A percentile compares a stretch with the other conserved stretches of the same genome.
phyloP scores from a whole-genome alignment of 2,329 filamentous ascomycete species.

The Sporothrix inflata region DNA sequence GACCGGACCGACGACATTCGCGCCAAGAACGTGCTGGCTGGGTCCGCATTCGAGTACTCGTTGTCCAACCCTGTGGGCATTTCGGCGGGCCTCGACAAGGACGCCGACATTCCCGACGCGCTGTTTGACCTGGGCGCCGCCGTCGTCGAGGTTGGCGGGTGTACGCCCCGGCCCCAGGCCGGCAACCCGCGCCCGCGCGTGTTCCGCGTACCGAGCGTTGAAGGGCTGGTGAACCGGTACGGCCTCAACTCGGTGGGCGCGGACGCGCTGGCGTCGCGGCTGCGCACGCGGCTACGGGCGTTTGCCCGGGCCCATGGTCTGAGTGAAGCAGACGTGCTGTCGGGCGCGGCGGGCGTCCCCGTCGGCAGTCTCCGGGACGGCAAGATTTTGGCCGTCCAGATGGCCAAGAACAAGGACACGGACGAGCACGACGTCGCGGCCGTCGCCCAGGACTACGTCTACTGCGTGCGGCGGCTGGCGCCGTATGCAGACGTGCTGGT shows the following conservation, averaged over 20 bases:
- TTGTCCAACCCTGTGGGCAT: slow-evolving; percentile 89
- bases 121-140: slow-evolving; percentile 83
- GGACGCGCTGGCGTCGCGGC: slow-evolving; percentile 77
- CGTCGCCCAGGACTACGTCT: slow-evolving; percentile 81
- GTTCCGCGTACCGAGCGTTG: slow-evolving; percentile 80
- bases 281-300: slow-evolving; percentile 75
- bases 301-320: slow-evolving; percentile 75
- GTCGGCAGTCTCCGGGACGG: slow-evolving; percentile 79
- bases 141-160: slow-evolving; percentile 89
- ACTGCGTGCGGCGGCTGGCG: slow-evolving; percentile 80
- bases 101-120: slow-evolving; percentile 83
- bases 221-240: slow-evolving; percentile 93
- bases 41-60: slow-evolving; percentile 69
- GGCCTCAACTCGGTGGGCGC: slow-evolving; percentile 92
- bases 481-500: slow-evolving; percentile 94
- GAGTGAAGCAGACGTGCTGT: slow-evolving; percentile 72
- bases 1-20: slow-evolving; percentile 64
- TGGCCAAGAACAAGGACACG: slow-evolving; percentile 96
- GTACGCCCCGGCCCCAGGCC: slow-evolving; percentile 81
- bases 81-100: slow-evolving; percentile 94
- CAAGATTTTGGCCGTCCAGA: slow-evolving; percentile 82
- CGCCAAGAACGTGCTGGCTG: slow-evolving; percentile 45
- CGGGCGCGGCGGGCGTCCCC: slow-evolving; percentile 72
- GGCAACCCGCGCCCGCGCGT: slow-evolving; percentile 88
- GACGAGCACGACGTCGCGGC: slow-evolving; percentile 82